Conservation (phyloP, 1,284 basidiomycete genomes). For the Microbotryum silenes-acaulis region DNA sequence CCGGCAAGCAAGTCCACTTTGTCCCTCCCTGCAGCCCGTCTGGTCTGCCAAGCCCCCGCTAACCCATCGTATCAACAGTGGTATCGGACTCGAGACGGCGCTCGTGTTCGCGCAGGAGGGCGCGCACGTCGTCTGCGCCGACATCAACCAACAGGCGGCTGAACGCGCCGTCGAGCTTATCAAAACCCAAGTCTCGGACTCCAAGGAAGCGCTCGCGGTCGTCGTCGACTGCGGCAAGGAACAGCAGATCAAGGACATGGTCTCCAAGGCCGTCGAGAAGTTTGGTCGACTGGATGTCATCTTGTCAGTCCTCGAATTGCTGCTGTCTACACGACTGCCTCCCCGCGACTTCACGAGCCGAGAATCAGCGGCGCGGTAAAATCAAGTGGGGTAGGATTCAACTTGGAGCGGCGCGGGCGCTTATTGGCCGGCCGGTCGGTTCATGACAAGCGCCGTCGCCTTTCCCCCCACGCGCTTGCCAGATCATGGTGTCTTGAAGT, state of each 20-base stretch:
- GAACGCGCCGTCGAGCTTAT: conserved; percentile 62
- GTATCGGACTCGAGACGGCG: conserved; percentile 87
- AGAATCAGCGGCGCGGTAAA: neutral
- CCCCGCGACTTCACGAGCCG: neutral
- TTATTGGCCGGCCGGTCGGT: too few relatives aligned
- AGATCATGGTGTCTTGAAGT: too few relatives aligned
- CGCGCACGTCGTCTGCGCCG: conserved; percentile 64
- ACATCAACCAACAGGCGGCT: conserved; percentile 71
- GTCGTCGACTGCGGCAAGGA: conserved; percentile 86
- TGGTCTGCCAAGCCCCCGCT: conserved; percentile 20
- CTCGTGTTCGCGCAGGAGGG: conserved; percentile 89
- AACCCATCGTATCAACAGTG: conserved; percentile 38
- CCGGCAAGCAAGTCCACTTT: conserved; percentile 39
- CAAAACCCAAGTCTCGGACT: conserved; percentile 47
- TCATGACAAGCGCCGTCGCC: too few relatives aligned
- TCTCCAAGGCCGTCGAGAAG: conserved; percentile 68
- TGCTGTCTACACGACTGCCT: neutral
- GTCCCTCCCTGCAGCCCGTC: neutral
- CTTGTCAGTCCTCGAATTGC: conserved; percentile 49
- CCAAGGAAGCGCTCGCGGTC: conserved; percentile 59
- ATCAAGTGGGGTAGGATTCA: neutral
- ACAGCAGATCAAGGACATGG: conserved; percentile 67
- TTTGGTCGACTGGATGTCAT: conserved; percentile 88
- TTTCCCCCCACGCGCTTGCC: too few relatives aligned
- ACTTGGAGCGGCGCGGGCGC: neutral